Conservation (phyloP, 2,329 filamentous ascomycete species). For the Alternaria panax region DNA sequence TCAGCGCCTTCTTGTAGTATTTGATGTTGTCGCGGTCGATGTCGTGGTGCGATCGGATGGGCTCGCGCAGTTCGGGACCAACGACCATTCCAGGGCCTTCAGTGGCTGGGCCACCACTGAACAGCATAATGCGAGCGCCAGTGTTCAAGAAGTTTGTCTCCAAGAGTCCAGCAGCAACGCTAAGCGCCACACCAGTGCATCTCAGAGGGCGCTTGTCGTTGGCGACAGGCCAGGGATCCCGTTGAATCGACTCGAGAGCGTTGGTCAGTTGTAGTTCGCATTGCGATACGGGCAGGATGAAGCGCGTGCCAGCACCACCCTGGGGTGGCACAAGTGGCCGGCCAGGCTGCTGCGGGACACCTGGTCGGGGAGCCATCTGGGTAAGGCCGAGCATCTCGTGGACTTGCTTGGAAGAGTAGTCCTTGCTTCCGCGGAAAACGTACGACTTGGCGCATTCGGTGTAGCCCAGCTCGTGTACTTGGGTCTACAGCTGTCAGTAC, state of each 20-base stretch:
- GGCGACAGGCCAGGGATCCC: conserved; percentile 95
- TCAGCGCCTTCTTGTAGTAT: conserved; percentile 98
- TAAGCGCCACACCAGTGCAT: conserved; percentile 95
- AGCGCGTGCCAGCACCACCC: conserved; percentile 83
- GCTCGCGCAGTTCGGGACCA: conserved; percentile 91
- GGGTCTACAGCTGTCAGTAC: conserved; percentile 64
- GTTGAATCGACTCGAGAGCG: conserved; percentile 91
- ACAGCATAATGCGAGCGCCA: conserved; percentile 95
- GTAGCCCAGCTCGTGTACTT: conserved; percentile 98
- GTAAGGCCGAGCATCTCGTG: conserved; percentile 96
- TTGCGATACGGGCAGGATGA: conserved; percentile 91
- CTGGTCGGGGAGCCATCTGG: conserved; percentile 74
- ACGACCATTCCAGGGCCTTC: conserved; percentile 98
- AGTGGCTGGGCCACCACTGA: conserved; percentile 91
- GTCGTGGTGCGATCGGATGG: conserved; percentile 97
- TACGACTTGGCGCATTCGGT: conserved; percentile 98
- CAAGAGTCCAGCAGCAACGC: conserved; percentile 88
- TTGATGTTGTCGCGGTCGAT: conserved; percentile 99
- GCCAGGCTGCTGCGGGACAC: conserved; percentile 73
- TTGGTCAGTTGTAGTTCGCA: conserved; percentile 98
- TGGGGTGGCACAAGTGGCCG: conserved; percentile 69
- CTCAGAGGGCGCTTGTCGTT: conserved; percentile 89
- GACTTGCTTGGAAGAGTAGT: conserved; percentile 98
- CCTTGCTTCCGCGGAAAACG: conserved; percentile 96
- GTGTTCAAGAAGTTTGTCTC: conserved; percentile 96